Base-by-base conservation (phyloP, 768 basidiomycete genomes). In the Gloeostereum incarnatum region DNA sequence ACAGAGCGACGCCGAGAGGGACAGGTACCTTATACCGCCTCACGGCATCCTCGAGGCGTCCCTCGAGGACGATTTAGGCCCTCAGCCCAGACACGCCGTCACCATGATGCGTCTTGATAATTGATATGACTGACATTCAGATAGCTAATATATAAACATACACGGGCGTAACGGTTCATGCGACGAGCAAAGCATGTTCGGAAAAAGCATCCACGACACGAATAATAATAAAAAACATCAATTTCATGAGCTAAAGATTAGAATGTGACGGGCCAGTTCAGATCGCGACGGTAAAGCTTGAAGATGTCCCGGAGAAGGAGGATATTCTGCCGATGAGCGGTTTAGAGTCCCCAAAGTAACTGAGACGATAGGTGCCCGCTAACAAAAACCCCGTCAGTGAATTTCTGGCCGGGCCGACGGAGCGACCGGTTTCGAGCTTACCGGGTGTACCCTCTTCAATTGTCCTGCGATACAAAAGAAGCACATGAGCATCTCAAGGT, bases 331-430 rank as follows among this genome's bases (percentile, higher is more conserved):
- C 82, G 35, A 76, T 59, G 31, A 81, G 53, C 1, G 75, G 65
- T 60, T 87, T 88, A n/a, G 75, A 73, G 54, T 89, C 83, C 6
- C 84, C 86, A 44, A 73, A 77, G 55, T 88, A 88, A 35, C 54
- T 59, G 20, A 88, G 56, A 19, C 79, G 79, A 58, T 87, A 88
- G 4, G 69, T 75, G 21, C 85, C 84, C 20, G 72, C 82, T 78
- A 49, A 21, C 45, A 29, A 33, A 43, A n/a, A n/a, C n/a, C n/a
- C n/a, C n/a, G n/a, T n/a, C n/a, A n/a, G 39, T 14, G 33, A 29
- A 29, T 36, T 17, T 25, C 19, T 44, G 37, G 36, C 13, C 36
- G 30, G 17, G 5, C 26, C 5, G 29, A 17, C n/a, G 27, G 40
- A 38, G 22, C 25, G 22, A 11, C 31, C 30, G 32, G 36, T 30